Evolutionary conservation across 2,329 filamentous ascomycete genomes (phyloP).

Genomic region (Claviceps digitariae): DNA sequence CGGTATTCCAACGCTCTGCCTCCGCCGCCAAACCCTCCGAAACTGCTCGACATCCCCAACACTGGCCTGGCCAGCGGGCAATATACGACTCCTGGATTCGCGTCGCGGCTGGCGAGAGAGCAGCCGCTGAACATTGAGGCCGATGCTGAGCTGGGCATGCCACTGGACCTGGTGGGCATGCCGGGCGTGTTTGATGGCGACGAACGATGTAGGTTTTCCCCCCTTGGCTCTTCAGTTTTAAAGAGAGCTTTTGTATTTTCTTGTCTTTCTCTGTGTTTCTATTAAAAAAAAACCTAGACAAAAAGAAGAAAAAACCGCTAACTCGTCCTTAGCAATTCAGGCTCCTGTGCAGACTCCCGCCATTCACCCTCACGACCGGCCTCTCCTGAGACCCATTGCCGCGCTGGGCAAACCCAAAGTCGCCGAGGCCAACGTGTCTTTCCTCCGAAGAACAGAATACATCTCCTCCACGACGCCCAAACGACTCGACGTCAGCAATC

Average conservation of each 20-base stretch:
- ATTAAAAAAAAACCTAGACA: no score
- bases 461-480: conserved; percentile 53
- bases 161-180: conserved; percentile 86
- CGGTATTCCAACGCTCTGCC: conserved; percentile 93
- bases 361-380: conserved; percentile 71
- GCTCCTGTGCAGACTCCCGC: conserved; percentile 56
- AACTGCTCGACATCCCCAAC: conserved; percentile 93
- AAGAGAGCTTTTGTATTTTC: neutral
- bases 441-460: conserved; percentile 92
- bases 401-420: conserved; percentile 74
- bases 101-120: conserved; percentile 75
- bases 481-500: conserved; percentile 31
- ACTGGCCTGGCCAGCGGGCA: conserved; percentile 75
- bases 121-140: conserved; percentile 94
- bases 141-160: conserved; percentile 96
- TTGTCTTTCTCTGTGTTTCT: neutral
- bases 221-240: no score
- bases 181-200: conserved; percentile 91
- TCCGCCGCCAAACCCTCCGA: conserved; percentile 85
- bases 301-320: neutral
- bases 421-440: conserved; percentile 69
- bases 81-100: conserved; percentile 84
- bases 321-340: conserved; percentile 54
- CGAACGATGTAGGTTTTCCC: conserved; percentile 63
- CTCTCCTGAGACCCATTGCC: conserved; percentile 69